Conservation (phyloP, 179 eudicot genomes). For the Drosera spatulata region DNA sequence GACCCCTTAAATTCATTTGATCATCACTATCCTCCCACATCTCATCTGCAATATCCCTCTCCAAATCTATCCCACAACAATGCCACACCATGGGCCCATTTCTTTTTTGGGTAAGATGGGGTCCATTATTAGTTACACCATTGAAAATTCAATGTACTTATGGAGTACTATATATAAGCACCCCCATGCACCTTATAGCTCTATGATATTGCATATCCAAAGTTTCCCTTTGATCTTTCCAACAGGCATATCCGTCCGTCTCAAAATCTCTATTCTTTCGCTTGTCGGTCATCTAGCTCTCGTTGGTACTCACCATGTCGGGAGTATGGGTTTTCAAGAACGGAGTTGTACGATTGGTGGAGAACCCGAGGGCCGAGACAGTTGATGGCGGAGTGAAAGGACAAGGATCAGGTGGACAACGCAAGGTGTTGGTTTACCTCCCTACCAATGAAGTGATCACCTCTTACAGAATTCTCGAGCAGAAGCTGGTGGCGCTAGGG, state of each 20-base stretch:
- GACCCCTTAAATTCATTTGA: neutral
- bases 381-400: neutral
- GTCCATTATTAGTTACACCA: too few species aligned
- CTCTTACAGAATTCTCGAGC: slow-evolving; percentile 13
- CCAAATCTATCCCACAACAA: too few species aligned
- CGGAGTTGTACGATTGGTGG: slow-evolving; percentile 1
- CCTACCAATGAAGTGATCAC: slow-evolving; percentile 22
- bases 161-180: too few species aligned
- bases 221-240: neutral
- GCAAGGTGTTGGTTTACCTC: slow-evolving; percentile 21
- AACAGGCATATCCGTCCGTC: neutral
- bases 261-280: neutral
- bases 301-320: neutral
- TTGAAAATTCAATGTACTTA: too few species aligned
- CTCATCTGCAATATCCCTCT: neutral
- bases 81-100: too few species aligned
- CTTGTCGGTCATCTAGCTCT: neutral
- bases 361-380: neutral
- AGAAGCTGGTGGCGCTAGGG: slow-evolving; percentile 19
- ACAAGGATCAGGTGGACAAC: slow-evolving; percentile 3
- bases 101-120: too few species aligned
- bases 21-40: neutral
- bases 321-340: slow-evolving; percentile 4
- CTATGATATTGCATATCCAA: neutral
- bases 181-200: too few species aligned